Base-by-base conservation (phyloP, 2,329 filamentous ascomycete genomes). In the Bertia moriformis region DNA sequence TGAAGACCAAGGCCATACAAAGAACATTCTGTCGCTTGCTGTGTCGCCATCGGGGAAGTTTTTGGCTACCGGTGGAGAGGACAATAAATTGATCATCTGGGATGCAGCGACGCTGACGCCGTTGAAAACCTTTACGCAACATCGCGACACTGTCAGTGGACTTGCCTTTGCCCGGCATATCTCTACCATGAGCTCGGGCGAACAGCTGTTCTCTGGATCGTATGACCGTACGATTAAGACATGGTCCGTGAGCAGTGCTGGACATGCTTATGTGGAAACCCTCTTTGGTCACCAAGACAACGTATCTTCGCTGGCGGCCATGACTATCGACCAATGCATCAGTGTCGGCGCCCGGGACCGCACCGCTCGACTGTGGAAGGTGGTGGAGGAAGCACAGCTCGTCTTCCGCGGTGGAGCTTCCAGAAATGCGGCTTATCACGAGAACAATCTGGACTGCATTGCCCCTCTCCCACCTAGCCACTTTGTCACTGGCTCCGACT, bases 51-150 rank as follows among this genome's bases (percentile, higher is more conserved):
- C 32, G 15, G 32, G 32, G 32, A 35, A 17, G 15, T 35, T 35
- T 18, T 7, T 35, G 32, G 32, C 32, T 17, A 35, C 32, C 15
- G 32, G 32, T 35, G 32, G 32, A 7, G 15, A 17, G 10, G 32
- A 35, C 32, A 13, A 18, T 7, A 35, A 35, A 15, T 17, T 35
- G 10, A 35, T 35, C 32, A 35, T 35, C 32, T 35, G 32, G 32
- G 32, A 35, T 35, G 32, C 32, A 7, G 32, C 32, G 7, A 35
- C 32, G 7, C 15, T 35, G 10, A 35, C 32, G 10, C 32, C 32
- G 7, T 10, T 17, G 32, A 13, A 35, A 15, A 35, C 32, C 32
- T 35, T 35, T 18, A 35, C 12, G 7, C 32, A 35, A 17, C 32
- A 35, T 15, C 32, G 32, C 10, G 32, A 35, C 15, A 7, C 12